Conservation (phyloP, 371 early-diverging fungal genomes). For the Batkoa obscura region DNA sequence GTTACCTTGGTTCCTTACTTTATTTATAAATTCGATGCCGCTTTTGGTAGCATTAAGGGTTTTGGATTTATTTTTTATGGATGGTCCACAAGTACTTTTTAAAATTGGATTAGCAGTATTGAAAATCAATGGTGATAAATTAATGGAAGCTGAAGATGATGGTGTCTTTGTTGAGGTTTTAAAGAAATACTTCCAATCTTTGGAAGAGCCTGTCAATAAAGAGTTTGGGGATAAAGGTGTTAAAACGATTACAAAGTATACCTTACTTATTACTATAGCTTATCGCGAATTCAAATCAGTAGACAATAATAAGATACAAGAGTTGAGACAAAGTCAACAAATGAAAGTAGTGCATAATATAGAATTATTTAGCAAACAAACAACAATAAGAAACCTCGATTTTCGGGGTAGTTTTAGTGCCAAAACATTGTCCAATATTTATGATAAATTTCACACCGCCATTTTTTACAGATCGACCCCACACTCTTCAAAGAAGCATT, state of each 20-base stretch:
- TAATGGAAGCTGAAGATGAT: slow-evolving; percentile 73
- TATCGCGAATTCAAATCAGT: slow-evolving; percentile 77
- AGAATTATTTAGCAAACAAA: slow-evolving; percentile 81
- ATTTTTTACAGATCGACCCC: slow-evolving; percentile 35
- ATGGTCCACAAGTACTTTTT: slow-evolving; percentile 83
- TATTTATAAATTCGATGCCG: slow-evolving; percentile 88
- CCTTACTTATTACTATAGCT: slow-evolving; percentile 76
- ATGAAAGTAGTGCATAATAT: slow-evolving; percentile 88
- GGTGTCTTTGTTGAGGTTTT: slow-evolving; percentile 71
- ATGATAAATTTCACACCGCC: slow-evolving; percentile 73
- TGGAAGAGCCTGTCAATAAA: slow-evolving; percentile 46
- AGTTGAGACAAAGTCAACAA: slow-evolving; percentile 72
- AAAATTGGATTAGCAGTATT: slow-evolving; percentile 83
- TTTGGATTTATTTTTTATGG: slow-evolving; percentile 84
- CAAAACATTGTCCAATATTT: slow-evolving; percentile 64
- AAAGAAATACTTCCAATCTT: slow-evolving; percentile 45
- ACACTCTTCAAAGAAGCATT: slow-evolving; percentile 7
- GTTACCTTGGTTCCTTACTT: slow-evolving; percentile 87
- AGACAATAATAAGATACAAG: slow-evolving; percentile 53
- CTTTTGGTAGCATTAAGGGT: slow-evolving; percentile 69
- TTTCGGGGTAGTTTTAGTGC: slow-evolving; percentile 56
- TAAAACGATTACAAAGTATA: slow-evolving; percentile 59
- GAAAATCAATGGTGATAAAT: slow-evolving; percentile 76
- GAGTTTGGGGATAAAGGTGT: slow-evolving; percentile 31
- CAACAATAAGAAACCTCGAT: slow-evolving; percentile 62